These are phyloP conservation scores for Acanthamoeba lenticulata DNA, from an alignment of 208 protist species.

Conservation along the genomic window DNA sequence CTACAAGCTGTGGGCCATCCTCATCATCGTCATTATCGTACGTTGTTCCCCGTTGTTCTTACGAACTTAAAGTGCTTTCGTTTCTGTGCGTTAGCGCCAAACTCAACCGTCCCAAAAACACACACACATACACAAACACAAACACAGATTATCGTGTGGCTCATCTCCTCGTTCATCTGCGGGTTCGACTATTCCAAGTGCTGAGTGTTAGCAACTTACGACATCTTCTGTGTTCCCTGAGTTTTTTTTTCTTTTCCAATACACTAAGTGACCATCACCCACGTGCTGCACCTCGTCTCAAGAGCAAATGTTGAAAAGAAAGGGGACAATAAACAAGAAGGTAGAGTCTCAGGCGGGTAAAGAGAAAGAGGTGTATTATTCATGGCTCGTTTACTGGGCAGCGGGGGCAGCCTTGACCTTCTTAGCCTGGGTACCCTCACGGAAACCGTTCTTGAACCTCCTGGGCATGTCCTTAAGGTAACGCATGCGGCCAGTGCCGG, in stretches of 20 bases:
- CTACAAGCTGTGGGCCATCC: constrained; percentile 81
- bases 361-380: constrained; percentile 43
- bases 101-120: not conserved
- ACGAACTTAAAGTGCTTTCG: not conserved
- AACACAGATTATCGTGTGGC: constrained; percentile 15
- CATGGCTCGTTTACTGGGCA: not conserved
- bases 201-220: not conserved
- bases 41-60: not conserved
- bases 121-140: not conserved
- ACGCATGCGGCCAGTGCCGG: constrained; percentile 98
- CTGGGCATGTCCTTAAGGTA: constrained; percentile 97
- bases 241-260: not conserved
- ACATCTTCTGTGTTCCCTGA: not conserved
- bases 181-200: constrained; percentile 56
- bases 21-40: constrained; percentile 75
- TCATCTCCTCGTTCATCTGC: constrained; percentile 58
- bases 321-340: not conserved
- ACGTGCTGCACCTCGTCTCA: not conserved
- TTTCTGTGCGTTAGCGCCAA: not conserved
- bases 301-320: not conserved
- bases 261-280: not conserved
- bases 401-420: constrained; percentile 43
- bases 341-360: not conserved
- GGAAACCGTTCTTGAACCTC: constrained; percentile 98
- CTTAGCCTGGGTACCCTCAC: constrained; percentile 78